These are phyloP conservation scores for Patellifolia procumbens DNA, from an alignment of 179 eudicot genomes.

Conservation along the genomic window DNA sequence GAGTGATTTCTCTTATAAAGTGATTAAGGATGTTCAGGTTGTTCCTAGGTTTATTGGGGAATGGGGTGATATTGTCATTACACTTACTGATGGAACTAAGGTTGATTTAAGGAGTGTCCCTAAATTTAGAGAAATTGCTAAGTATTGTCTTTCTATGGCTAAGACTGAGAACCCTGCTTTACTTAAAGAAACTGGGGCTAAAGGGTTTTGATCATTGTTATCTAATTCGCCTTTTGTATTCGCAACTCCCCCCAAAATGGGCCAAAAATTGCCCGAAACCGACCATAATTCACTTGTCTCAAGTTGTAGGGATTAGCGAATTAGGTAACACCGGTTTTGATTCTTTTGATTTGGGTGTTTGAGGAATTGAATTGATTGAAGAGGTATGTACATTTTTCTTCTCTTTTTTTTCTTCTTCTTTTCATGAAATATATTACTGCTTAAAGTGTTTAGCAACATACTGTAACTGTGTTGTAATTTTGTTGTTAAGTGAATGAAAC, in stretches of 20 bases:
- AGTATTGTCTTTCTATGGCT: conserved; percentile 71
- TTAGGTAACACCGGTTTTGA: too few relatives aligned
- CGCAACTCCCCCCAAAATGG: too few relatives aligned
- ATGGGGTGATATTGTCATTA: conserved; percentile 89
- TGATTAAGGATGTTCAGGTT: conserved; percentile 83
- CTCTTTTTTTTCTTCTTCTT: background rate
- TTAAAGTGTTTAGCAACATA: conserved; percentile 3
- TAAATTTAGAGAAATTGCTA: conserved; percentile 84
- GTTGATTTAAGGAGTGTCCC: conserved; percentile 93
- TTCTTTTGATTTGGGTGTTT: conserved; percentile 38
- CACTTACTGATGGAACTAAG: conserved; percentile 76
- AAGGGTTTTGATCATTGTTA: too few relatives aligned
- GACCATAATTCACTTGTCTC: too few relatives aligned
- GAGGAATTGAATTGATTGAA: background rate
- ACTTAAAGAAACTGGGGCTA: conserved; percentile 46
- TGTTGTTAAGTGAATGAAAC: conserved; percentile 22
- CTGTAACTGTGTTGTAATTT: conserved; percentile 30
- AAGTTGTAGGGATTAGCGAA: too few relatives aligned
- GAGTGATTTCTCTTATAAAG: conserved; percentile 76
- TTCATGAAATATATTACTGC: background rate
- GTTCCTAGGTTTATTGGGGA: conserved; percentile 90
- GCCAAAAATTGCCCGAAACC: too few relatives aligned
- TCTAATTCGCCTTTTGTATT: too few relatives aligned
- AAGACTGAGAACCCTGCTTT: conserved; percentile 59
- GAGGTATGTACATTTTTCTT: conserved; percentile 39